These are phyloP conservation scores for Globisporangium middletonii DNA, from an alignment of 352 stramenopile species.

Conservation along the genomic window DNA sequence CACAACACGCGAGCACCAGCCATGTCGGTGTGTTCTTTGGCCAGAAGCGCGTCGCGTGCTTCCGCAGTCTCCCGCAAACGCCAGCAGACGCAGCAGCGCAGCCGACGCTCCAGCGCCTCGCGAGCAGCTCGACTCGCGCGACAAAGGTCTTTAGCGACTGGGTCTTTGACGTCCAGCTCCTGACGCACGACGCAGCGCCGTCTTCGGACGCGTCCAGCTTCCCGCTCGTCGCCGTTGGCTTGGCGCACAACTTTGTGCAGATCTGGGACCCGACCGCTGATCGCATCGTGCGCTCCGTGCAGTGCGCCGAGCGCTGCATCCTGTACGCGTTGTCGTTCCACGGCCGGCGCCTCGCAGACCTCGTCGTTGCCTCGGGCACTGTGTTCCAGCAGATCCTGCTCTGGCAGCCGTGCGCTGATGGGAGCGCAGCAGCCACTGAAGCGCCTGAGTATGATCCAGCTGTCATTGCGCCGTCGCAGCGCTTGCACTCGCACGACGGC, in stretches of 20 bases:
- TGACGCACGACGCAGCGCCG: slow-evolving; percentile 21
- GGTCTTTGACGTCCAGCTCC: slow-evolving; percentile 76
- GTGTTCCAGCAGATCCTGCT: slow-evolving; percentile 86
- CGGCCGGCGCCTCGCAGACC: slow-evolving; percentile 41
- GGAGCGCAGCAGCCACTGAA: slow-evolving; percentile 3
- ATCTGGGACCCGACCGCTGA: slow-evolving; percentile 52
- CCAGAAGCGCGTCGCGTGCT: slow-evolving; percentile 69
- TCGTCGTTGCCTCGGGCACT: slow-evolving; percentile 76
- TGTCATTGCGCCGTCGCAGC: slow-evolving; percentile 36
- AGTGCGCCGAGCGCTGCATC: slow-evolving; percentile 78
- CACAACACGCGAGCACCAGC: background rate
- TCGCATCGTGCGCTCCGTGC: slow-evolving; percentile 41
- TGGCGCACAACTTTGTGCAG: slow-evolving; percentile 84
- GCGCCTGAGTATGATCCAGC: background rate
- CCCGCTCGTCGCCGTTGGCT: slow-evolving; percentile 47
- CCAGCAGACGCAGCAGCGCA: slow-evolving; percentile 12
- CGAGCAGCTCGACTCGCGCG: slow-evolving; percentile 12
- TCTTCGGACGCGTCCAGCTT: slow-evolving; percentile 9
- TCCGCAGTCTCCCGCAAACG: slow-evolving; percentile 42
- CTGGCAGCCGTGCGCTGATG: slow-evolving; percentile 40
- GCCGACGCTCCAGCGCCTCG: slow-evolving; percentile 19
- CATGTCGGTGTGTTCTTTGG: slow-evolving; percentile 64
- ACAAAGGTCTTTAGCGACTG: slow-evolving; percentile 73
- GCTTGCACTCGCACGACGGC: slow-evolving; percentile 74
- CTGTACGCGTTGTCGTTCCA: slow-evolving; percentile 80